phyloP scores from a whole-genome alignment of 768 basidiomycete species.

The Lentinula aciculospora region DNA sequence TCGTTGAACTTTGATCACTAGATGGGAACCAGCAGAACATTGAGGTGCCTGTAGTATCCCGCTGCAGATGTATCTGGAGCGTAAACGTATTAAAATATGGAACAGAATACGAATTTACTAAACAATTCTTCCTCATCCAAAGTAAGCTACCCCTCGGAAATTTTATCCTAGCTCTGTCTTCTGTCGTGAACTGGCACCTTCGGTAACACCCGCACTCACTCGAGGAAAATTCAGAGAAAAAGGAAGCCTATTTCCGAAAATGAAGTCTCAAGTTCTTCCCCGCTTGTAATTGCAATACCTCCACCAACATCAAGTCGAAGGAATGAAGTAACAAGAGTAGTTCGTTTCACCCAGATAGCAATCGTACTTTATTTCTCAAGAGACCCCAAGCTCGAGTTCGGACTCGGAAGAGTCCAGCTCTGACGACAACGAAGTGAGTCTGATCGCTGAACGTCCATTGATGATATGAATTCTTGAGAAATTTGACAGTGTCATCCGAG shows the following conservation, averaged over 20 bases:
- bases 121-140: neutral
- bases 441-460: neutral
- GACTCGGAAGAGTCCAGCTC: neutral
- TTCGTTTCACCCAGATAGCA: neutral
- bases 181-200: neutral
- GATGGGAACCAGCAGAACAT: constrained; percentile 1
- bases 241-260: neutral
- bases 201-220: neutral
- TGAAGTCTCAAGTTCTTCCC: neutral
- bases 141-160: neutral
- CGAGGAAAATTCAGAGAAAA: neutral
- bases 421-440: neutral
- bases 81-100: neutral
- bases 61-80: neutral
- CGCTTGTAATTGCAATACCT: neutral
- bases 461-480: neutral
- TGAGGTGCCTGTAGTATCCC: neutral
- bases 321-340: neutral
- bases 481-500: neutral
- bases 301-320: neutral
- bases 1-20: too few species aligned
- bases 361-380: neutral
- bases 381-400: neutral
- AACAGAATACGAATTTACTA: neutral
- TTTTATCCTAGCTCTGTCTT: neutral